Evolutionary conservation across 768 basidiomycete species (phyloP).

Genomic region (Mycena venus): DNA sequence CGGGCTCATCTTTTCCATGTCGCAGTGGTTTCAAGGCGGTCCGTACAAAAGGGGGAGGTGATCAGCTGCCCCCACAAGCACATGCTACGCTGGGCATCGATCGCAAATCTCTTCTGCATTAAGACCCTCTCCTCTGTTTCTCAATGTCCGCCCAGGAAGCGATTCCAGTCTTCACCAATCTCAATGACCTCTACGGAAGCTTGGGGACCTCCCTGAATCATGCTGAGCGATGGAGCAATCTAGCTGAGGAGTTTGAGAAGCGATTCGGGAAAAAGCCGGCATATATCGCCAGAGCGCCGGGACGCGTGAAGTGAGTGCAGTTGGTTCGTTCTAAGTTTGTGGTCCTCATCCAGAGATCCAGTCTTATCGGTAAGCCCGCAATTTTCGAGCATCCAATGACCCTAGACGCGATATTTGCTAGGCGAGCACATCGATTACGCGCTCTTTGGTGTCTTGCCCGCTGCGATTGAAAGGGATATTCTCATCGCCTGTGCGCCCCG

Average conservation of each 20-base stretch:
- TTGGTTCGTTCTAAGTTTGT: neutral
- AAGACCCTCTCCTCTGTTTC: neutral
- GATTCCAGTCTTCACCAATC: slow-evolving; percentile 73
- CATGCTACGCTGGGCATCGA: neutral
- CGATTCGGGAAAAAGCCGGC: slow-evolving; percentile 77
- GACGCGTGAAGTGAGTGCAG: slow-evolving; percentile 78
- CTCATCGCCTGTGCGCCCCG: slow-evolving; percentile 81
- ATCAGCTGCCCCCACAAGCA: neutral
- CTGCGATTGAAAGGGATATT: slow-evolving; percentile 89
- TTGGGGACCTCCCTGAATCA: slow-evolving; percentile 68
- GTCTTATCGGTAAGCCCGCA: slow-evolving; percentile 57
- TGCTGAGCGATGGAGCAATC: slow-evolving; percentile 70
- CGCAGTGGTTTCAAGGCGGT: neutral
- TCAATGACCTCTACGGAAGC: slow-evolving; percentile 68
- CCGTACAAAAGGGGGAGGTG: neutral
- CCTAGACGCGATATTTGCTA: slow-evolving; percentile 43
- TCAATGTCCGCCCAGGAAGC: slow-evolving; percentile 67
- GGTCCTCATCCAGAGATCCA: slow-evolving; percentile 29
- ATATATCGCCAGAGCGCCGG: slow-evolving; percentile 83
- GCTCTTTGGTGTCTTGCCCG: slow-evolving; percentile 86
- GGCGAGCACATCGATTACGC: slow-evolving; percentile 91
- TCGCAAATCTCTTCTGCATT: neutral
- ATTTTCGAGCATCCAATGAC: neutral
- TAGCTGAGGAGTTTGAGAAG: slow-evolving; percentile 70
- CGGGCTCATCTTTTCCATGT: no score